These are phyloP conservation scores for Astrothelium macrocarpum DNA, from an alignment of 495 filamentous ascomycete genomes.

Conservation along the genomic window DNA sequence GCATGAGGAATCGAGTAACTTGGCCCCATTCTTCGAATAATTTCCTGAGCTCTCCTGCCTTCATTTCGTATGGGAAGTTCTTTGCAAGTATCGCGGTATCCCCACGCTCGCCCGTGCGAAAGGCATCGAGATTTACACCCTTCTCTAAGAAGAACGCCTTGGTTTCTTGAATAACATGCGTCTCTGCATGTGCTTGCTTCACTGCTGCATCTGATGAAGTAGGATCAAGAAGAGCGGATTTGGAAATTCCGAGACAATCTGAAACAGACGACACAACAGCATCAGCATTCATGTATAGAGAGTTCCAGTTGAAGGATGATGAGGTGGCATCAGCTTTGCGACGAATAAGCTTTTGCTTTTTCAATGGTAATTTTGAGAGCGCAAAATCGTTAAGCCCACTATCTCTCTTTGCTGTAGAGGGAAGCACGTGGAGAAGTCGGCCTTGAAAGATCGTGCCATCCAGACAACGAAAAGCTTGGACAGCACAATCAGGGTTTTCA, in stretches of 20 bases:
- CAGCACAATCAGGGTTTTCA: conserved; percentile 55
- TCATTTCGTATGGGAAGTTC: conserved; percentile 82
- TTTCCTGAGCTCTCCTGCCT: conserved; percentile 52
- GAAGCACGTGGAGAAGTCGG: conserved; percentile 79
- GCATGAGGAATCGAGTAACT: conserved; percentile 73
- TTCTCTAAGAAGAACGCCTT: conserved; percentile 79
- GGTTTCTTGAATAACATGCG: conserved; percentile 90
- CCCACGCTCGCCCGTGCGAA: conserved; percentile 71
- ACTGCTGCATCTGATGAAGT: conserved; percentile 88
- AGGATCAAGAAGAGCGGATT: conserved; percentile 84
- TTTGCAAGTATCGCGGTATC: conserved; percentile 87
- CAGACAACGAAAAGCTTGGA: conserved; percentile 59
- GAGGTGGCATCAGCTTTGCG: conserved; percentile 67
- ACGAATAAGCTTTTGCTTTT: conserved; percentile 85
- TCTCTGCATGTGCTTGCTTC: conserved; percentile 94
- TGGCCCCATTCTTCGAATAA: conserved; percentile 65
- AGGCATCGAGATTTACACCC: conserved; percentile 83
- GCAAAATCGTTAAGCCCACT: conserved; percentile 76
- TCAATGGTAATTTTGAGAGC: conserved; percentile 79
- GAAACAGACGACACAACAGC: conserved; percentile 88
- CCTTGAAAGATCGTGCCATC: conserved; percentile 86
- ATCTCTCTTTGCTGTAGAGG: conserved; percentile 68
- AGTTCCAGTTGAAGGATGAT: conserved; percentile 89
- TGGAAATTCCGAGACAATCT: conserved; percentile 74
- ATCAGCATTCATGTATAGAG: conserved; percentile 95